Base-by-base conservation (phyloP, 2,329 filamentous ascomycete genomes). In the Didymella pomorum region DNA sequence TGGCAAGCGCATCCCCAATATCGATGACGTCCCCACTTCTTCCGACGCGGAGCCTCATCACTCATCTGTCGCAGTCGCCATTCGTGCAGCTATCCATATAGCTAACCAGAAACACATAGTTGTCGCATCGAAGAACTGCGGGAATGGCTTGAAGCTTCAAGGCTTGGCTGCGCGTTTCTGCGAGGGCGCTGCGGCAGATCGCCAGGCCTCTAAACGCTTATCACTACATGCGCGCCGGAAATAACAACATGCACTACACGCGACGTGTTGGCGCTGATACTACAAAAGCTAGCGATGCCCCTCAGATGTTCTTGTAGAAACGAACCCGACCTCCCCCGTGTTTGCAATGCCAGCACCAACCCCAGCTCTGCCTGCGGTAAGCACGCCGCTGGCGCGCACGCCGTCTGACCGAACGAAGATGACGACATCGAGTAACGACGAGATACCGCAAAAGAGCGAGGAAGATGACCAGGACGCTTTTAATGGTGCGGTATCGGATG, bases 221-320 rank as follows among this genome's bases (percentile, higher is more conserved):
- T 39, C 35, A 43, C 23, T 21, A 43, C 28, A 45, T 18, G 18
- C 21, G 21, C 21, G 9, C 50, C 45, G 56, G 56, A 41, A 45
- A 58, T 58, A 58, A 50, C 44, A 53, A 33, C 11, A 53, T 45
- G 44, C 45, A 50, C 45, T 53, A 53, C 56, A 45, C 45, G 14
- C 45, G 31, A 28, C 31, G 21, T 28, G 18, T 37, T 46, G 23
- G 21, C 16, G 37, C n/a, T 12, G 18, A 7, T 46, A 20, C 35
- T 58, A 58, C 39, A 53, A 53, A 58, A 48, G 16, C 50, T 21
- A 10, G 11, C 6, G 12, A 43, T n/a, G 39, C 56, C 50, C 39
- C 46, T n/a, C n/a, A 3, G 12, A 25, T 39, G 14, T 14, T 20
- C 16, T 29, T 1, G 12, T 23, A 8, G 6, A 16, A n/a, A 28